A percentile compares a stretch with the other conserved stretches of the same genome.
These are phyloP conservation scores for Sonneratia alba DNA, from an alignment of 345 rosid species.

Conservation along the genomic window DNA sequence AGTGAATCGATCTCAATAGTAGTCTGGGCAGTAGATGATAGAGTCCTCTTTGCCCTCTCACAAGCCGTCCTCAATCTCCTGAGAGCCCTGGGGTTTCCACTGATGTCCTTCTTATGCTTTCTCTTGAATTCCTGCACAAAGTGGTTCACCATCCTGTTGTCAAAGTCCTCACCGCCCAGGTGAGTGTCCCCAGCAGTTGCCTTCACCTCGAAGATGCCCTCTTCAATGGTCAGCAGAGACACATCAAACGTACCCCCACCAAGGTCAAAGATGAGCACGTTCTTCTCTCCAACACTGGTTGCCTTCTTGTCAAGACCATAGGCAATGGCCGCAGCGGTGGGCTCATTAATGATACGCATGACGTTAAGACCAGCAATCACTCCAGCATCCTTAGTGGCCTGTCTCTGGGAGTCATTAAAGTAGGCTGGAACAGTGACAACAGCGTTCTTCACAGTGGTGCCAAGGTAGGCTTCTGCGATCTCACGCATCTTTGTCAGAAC, in stretches of 20 bases:
- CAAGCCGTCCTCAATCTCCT: conserved; percentile 43
- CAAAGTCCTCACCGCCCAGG: conserved; percentile 17
- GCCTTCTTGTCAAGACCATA: too few species aligned
- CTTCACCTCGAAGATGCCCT: too few species aligned
- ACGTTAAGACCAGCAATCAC: conserved; percentile 35
- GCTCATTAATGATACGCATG: conserved; percentile 28
- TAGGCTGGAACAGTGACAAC: conserved; percentile 47
- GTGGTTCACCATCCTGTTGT: conserved; percentile 42
- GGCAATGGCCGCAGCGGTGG: too few species aligned
- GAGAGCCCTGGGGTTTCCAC: conserved; percentile 39
- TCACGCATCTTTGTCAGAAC: conserved; percentile 45
- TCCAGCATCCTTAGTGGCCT: conserved; percentile 48
- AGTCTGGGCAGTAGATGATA: conserved; percentile 14
- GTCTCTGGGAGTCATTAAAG: conserved; percentile 48
- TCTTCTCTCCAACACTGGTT: too few species aligned
- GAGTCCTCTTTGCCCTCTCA: conserved; percentile 36
- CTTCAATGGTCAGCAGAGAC: too few species aligned
- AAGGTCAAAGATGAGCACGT: conserved; percentile 11
- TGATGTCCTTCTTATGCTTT: conserved; percentile 44
- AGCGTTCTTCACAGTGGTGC: conserved; percentile 29
- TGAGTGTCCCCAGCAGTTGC: too few species aligned
- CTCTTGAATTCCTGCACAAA: conserved; percentile 46
- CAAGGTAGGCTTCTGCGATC: conserved; percentile 43
- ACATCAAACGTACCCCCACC: conserved; percentile 38
- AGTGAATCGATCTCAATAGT: conserved; percentile 45